Percentiles rank a stretch among this genome's conserved stretches.
Evolutionary conservation across 2,329 filamentous ascomycete species (phyloP).

Genomic region (Phyllosticta citriasiana): DNA sequence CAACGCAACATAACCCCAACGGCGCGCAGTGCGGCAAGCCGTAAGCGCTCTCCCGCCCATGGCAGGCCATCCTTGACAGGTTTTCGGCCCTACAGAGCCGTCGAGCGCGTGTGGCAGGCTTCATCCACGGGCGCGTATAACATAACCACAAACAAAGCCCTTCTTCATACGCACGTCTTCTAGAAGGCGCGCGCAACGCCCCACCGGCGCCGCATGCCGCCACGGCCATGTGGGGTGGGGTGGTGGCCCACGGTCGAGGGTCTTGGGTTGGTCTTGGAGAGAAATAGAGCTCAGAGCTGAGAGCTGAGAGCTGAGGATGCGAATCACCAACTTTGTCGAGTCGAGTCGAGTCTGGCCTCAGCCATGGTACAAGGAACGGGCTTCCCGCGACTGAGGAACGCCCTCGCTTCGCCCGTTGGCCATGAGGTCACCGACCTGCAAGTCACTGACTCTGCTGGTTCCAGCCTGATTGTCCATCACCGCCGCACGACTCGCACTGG

Average conservation of each 20-base stretch:
- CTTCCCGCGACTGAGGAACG: background rate
- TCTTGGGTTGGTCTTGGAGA: too few species aligned
- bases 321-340: too few species aligned
- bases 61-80: background rate
- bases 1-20: background rate
- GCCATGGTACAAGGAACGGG: background rate
- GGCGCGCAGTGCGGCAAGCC: background rate
- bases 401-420: slow-evolving; percentile 1
- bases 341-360: too few species aligned
- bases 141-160: background rate
- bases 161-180: background rate
- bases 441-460: slow-evolving; percentile 1
- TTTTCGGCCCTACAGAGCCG: background rate
- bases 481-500: background rate
- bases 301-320: too few species aligned
- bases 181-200: background rate
- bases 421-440: slow-evolving; percentile 3
- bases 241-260: too few species aligned
- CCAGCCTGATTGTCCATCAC: background rate
- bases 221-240: background rate
- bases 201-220: background rate
- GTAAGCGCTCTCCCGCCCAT: background rate
- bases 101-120: background rate
- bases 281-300: too few species aligned
- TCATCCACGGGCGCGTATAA: background rate